phyloP scores from a whole-genome alignment of 176 grass and related monocot genomes.

The Musa beccarii region DNA sequence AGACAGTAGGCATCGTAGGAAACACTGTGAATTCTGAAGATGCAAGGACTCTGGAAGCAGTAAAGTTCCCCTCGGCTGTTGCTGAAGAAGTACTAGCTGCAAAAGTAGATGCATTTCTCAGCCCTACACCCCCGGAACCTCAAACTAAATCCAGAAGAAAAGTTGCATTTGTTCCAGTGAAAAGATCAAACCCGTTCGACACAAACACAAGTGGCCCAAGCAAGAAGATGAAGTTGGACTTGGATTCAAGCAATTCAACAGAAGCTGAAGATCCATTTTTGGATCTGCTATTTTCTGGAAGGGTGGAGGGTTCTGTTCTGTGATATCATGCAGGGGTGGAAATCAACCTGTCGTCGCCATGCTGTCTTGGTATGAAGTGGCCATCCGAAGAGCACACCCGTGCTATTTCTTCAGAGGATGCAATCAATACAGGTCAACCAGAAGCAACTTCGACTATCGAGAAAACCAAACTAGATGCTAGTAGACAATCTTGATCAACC shows the following conservation, averaged over 20 bases:
- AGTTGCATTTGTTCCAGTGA: constrained; percentile 50
- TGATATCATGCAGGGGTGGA: no score
- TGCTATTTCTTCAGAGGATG: no score
- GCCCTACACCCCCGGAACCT: background rate
- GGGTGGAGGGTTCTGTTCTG: background rate
- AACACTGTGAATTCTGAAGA: constrained; percentile 10
- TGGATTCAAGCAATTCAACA: background rate
- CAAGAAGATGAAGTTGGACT: constrained; percentile 42
- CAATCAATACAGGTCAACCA: no score
- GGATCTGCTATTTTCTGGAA: constrained; percentile 24
- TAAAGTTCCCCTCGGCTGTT: background rate
- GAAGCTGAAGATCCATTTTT: constrained; percentile 25
- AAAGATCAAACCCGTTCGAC: constrained; percentile 20
- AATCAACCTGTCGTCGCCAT: no score
- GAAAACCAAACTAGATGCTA: no score
- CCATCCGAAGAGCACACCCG: no score
- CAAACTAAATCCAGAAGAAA: constrained; percentile 30
- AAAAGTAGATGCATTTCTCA: constrained; percentile 5
- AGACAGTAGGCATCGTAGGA: background rate
- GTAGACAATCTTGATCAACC: no score
- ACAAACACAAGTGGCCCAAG: constrained; percentile 11
- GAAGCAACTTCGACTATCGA: no score
- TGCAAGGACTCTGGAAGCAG: constrained; percentile 4
- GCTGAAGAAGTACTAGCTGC: background rate
- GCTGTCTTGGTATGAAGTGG: no score